Evolutionary conservation across 2,329 filamentous ascomycete genomes (phyloP), one percentile per base, ranked within the genome.

Genomic region (Diaporthe nobilis): DNA sequence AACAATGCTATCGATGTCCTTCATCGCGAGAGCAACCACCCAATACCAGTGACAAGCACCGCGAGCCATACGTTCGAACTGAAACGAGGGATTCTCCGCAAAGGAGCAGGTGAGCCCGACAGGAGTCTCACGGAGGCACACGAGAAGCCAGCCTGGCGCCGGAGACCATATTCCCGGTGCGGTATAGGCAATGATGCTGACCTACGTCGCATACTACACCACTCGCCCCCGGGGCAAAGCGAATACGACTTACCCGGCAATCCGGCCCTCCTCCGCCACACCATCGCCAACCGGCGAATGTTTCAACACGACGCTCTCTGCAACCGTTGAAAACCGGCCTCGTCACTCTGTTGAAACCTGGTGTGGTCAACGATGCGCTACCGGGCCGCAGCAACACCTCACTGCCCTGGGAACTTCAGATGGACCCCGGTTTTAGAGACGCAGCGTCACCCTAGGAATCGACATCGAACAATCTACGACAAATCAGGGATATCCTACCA

Each of bases 221-320:
- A 17, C 15, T n/a, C 2, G 4, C 44, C 9, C 5, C 28, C 28
- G 9, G 31, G 44, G 28, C 28, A 37, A 49, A 37, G 63, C 28
- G 63, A 68, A 51, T 44, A 68, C 63, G 63, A 51, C 13, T 39
- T 51, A 68, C 28, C 63, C 44, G 63, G 63, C 37, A 31, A 12
- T 51, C 63, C 63, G 44, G 28, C 61, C 61, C 22, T 37, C 60
- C 8, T 31, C 60, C 39, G 63, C 47, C 28, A 51, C 44, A 51
- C 31, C 31, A 37, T 31, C 22, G 5, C 28, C 31, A 13, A n/a
- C 51, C 44, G 44, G 17, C n/a, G 44, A 39, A 9, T 68, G 63
- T 68, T 68, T 68, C 63, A 68, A 68, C 63, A 37, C 12, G 47
- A 28, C 28, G 2, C 2, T 51, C 5, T 15, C 20, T 68, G 44